phyloP scores from a whole-genome alignment of 345 rosid genomes.

The Lumnitzera racemosa region DNA sequence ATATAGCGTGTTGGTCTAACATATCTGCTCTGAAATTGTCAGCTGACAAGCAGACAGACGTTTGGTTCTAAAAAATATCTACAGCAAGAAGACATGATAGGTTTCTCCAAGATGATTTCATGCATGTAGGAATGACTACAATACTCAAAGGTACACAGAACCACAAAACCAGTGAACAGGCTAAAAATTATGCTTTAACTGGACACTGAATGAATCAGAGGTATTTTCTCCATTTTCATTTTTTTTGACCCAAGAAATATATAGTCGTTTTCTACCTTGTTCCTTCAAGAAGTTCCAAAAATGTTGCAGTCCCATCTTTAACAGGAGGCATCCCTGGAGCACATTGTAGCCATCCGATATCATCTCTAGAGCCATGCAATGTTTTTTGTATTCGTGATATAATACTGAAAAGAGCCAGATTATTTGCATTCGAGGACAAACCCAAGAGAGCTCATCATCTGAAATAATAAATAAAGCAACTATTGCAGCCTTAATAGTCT shows the following conservation, averaged over 20 bases:
- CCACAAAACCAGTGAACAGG: too few relatives aligned
- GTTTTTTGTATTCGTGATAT: constrained; percentile 43
- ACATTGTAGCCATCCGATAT: constrained; percentile 65
- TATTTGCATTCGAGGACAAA: neutral
- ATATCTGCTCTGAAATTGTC: too few relatives aligned
- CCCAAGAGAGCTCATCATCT: neutral
- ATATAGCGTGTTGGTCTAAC: too few relatives aligned
- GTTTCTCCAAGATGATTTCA: neutral
- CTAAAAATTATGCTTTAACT: too few relatives aligned
- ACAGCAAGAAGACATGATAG: neutral
- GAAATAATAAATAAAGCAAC: neutral
- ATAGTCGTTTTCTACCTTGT: constrained; percentile 26
- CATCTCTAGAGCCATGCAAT: constrained; percentile 54
- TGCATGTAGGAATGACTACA: neutral
- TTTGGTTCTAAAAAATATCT: too few relatives aligned
- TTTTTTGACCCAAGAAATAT: neutral
- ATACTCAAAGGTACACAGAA: neutral
- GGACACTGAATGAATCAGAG: too few relatives aligned
- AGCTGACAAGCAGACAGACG: too few relatives aligned
- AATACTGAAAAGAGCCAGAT: constrained; percentile 27
- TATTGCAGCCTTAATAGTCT: neutral
- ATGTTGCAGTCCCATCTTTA: constrained; percentile 49
- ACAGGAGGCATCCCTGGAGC: constrained; percentile 56
- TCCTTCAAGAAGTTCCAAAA: constrained; percentile 45
- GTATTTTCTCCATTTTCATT: too few relatives aligned